Base-by-base conservation (phyloP, 345 rosid genomes). In the Clarkia xantiana region DNA sequence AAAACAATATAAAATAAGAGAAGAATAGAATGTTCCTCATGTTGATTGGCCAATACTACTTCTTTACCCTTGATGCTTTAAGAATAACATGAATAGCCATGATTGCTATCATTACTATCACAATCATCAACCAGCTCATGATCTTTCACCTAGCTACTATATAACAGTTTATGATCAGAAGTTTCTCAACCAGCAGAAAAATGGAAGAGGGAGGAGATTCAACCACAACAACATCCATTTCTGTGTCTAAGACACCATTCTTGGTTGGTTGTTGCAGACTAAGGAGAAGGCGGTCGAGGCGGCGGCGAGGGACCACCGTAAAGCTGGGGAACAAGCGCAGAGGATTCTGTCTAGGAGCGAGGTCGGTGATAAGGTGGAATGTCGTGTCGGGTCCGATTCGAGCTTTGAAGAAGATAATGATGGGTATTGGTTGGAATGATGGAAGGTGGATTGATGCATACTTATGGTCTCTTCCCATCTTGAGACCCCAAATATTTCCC, bases 401-500 rank as follows among this genome's bases (percentile, higher is more conserved):
- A 54, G 58, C 71, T 54, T 40, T 89, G 44, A 85, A 77, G 76
- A 80, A 65, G 65, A 52, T 80, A n/a, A 59, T 90, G n/a, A 49
- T 70, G 73, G 72, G 76, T 47, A 66, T 85, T 14, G 67, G 80
- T 6, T 74, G 80, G 6, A 42, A 40, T 41, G 69, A 58, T 53
- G 68, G 69, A 45, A 62, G 56, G 36, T 53, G 65, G n/a, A 45
- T 74, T n/a, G 74, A 78, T 40, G 58, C 67, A 53, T 74, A 68
- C 66, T 71, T 62, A 45, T 73, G 65, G 72, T 77, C 76, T 56
- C 67, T 85, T 23, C 86, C 88, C 6, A 58, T 78, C 40, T 52
- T 90, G 44, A 86, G 91, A 52, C 73, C 95, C 9, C 97, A 80
- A 9, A 36, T 85, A 45, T 80, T 82, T 61, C 95, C 97, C 19